Percentiles rank a stretch among this genome's conserved stretches.
Conservation (phyloP, 192 early-diverging fungal genomes). For the Linnemannia exigua region DNA sequence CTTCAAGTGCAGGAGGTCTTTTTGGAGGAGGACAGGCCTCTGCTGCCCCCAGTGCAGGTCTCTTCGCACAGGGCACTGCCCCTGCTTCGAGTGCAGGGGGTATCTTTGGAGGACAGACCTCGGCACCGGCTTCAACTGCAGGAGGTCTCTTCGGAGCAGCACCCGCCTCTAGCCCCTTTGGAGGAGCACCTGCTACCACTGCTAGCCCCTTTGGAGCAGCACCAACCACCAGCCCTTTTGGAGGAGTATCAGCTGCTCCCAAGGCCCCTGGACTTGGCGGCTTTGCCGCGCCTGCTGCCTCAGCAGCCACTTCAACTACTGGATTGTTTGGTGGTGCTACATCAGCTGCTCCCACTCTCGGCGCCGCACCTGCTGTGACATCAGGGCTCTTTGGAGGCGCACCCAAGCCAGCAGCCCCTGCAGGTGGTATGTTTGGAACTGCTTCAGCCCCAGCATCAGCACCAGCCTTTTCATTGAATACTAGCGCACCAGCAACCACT, state of each 20-base stretch:
- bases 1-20: not conserved
- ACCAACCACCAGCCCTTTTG: not conserved
- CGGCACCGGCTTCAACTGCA: conserved; percentile 6
- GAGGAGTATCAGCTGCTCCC: not conserved
- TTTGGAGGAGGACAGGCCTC: not conserved
- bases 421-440: conserved; percentile 30
- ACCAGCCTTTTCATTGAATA: conserved; percentile 23
- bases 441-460: conserved; percentile 36
- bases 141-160: conserved; percentile 9
- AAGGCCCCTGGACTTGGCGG: not conserved
- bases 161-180: not conserved
- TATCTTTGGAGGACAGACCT: conserved; percentile 13
- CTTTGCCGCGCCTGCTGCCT: not conserved
- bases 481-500: conserved; percentile 23
- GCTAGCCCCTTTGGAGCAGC: conserved; percentile 18
- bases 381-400: conserved; percentile 24
- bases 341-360: conserved; percentile 13
- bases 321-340: conserved; percentile 18
- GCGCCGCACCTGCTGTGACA: conserved; percentile 10
- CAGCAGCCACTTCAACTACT: conserved; percentile 17
- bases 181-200: conserved; percentile 18
- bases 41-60: not conserved
- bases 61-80: not conserved
- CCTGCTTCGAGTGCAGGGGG: conserved; percentile 11
- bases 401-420: conserved; percentile 21